phyloP scores from a whole-genome alignment of 306 rosid genomes.

The Amphicarpaea edgeworthii region DNA sequence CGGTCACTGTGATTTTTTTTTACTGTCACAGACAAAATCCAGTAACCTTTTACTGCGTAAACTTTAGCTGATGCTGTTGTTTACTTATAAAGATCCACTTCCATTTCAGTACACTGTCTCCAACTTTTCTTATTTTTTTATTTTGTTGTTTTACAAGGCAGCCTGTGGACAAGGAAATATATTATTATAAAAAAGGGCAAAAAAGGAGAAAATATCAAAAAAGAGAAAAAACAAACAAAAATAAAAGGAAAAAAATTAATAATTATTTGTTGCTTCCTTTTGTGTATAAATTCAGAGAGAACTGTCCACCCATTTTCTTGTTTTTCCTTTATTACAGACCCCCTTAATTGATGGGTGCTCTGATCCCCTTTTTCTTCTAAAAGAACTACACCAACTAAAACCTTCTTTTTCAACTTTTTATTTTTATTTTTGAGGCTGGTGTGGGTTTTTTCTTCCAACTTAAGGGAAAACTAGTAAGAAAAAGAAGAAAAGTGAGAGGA shows the following conservation, averaged over 20 bases:
- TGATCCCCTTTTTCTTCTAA: constrained; percentile 69
- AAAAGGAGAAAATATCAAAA: constrained; percentile 31
- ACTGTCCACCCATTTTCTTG: constrained; percentile 50
- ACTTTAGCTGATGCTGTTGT: constrained; percentile 42
- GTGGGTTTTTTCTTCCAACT: constrained; percentile 58
- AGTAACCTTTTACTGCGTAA: constrained; percentile 50
- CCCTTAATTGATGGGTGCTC: constrained; percentile 62
- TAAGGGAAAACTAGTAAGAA: constrained; percentile 39
- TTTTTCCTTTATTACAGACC: constrained; percentile 52
- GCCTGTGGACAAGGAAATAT: constrained; percentile 26
- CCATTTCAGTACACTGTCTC: constrained; percentile 35
- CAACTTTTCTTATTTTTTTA: constrained; percentile 33
- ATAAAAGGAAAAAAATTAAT: constrained; percentile 19
- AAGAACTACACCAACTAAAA: constrained; percentile 53
- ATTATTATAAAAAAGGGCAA: background rate
- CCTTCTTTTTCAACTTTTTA: constrained; percentile 54
- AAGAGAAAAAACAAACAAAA: background rate
- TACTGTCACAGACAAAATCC: constrained; percentile 47
- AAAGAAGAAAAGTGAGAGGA: constrained; percentile 59
- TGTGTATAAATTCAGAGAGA: constrained; percentile 42
- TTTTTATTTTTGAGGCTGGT: background rate
- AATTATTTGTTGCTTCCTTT: constrained; percentile 36
- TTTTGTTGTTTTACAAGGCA: constrained; percentile 8
- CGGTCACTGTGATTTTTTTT: constrained; percentile 33
- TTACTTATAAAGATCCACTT: constrained; percentile 49